phyloP scores from a whole-genome alignment of 225 moss, liverwort and hornwort genomes.

The Marchantia polymorpha region DNA sequence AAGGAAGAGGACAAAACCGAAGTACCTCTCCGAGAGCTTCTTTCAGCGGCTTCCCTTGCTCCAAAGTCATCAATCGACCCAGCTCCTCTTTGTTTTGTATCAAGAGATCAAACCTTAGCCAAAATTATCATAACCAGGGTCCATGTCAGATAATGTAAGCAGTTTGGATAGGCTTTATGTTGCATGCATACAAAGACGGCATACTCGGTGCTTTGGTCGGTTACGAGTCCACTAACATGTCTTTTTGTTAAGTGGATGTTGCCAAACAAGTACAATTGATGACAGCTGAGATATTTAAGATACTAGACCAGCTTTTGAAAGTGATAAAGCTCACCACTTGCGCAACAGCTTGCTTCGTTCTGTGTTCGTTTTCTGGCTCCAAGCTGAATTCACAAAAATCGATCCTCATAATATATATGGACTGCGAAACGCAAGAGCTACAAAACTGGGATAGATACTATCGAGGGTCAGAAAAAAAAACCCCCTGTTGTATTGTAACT shows the following conservation, averaged over 20 bases:
- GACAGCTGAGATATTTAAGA: no score
- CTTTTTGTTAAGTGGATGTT: no score
- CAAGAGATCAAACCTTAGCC: constrained; percentile 77
- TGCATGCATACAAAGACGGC: not conserved
- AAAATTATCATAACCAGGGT: not conserved
- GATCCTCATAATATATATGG: not conserved
- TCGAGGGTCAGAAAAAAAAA: not conserved
- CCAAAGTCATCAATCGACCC: constrained; percentile 82
- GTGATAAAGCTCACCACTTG: constrained; percentile 59
- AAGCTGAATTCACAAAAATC: constrained; percentile 51
- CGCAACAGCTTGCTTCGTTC: constrained; percentile 82
- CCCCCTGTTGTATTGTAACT: not conserved
- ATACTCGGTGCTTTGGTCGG: not conserved
- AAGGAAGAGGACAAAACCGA: constrained; percentile 11
- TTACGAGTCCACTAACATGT: no score
- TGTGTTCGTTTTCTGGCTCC: constrained; percentile 74
- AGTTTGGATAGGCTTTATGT: not conserved
- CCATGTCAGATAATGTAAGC: not conserved
- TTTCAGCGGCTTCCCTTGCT: constrained; percentile 89
- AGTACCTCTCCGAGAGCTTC: constrained; percentile 89
- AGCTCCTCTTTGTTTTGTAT: constrained; percentile 76
- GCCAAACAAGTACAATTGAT: no score
- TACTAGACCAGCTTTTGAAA: not conserved
- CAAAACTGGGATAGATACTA: not conserved
- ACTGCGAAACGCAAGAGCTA: not conserved